phyloP scores from a whole-genome alignment of 164 flowering plant species.

The Vitis vinifera region DNA sequence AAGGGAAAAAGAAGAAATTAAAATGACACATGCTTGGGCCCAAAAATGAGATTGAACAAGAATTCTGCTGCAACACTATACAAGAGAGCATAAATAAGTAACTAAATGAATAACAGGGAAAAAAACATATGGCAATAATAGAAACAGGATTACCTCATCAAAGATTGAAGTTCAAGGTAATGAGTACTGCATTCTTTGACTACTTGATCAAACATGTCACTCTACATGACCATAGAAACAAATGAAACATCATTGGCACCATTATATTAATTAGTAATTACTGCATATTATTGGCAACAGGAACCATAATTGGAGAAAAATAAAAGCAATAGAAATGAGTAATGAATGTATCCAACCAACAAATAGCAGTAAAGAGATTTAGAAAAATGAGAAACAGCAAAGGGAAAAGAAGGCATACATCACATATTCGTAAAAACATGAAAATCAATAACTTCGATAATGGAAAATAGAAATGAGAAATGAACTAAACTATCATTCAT shows the following conservation, averaged over 20 bases:
- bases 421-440: too few relatives aligned
- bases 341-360: background rate
- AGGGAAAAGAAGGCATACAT: too few relatives aligned
- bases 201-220: constrained; percentile 62
- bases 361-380: background rate
- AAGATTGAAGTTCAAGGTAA: constrained; percentile 58
- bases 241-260: background rate
- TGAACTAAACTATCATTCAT: too few relatives aligned
- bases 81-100: background rate
- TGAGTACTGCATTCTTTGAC: constrained; percentile 70
- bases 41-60: too few relatives aligned
- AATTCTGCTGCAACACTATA: background rate
- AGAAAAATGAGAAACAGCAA: too few relatives aligned
- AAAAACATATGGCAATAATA: background rate
- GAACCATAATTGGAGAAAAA: background rate
- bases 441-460: too few relatives aligned
- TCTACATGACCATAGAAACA: constrained; percentile 35
- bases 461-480: too few relatives aligned
- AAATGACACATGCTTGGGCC: too few relatives aligned
- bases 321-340: background rate
- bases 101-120: background rate
- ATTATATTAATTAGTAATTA: too few relatives aligned
- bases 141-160: constrained; percentile 58
- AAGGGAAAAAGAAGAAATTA: too few relatives aligned
- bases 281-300: too few relatives aligned